These are phyloP conservation scores for Melanomma pulvis-pyrius DNA, from an alignment of 495 filamentous ascomycete genomes.

Conservation along the genomic window DNA sequence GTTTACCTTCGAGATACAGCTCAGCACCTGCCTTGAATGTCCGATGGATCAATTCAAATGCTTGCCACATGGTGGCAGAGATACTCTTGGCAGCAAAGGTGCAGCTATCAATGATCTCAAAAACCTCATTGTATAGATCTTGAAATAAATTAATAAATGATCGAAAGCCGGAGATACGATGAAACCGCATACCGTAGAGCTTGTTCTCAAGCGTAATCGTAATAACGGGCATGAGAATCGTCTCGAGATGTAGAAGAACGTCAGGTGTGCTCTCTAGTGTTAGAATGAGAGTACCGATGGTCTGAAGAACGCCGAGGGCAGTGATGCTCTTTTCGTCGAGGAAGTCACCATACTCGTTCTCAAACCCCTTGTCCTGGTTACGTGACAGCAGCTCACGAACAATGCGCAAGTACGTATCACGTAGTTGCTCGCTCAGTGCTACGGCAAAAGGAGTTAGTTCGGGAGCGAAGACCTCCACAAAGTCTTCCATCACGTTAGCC, in stretches of 20 bases:
- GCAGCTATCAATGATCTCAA: slow-evolving; percentile 98
- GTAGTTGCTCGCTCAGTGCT: slow-evolving; percentile 90
- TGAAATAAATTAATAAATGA: slow-evolving; percentile 35
- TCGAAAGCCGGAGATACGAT: background rate
- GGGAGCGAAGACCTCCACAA: slow-evolving; percentile 94
- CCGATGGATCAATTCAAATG: slow-evolving; percentile 92
- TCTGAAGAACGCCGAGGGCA: slow-evolving; percentile 92
- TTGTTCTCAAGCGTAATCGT: slow-evolving; percentile 95
- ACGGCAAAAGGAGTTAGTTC: slow-evolving; percentile 99
- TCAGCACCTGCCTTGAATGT: slow-evolving; percentile 97
- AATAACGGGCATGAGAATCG: slow-evolving; percentile 95
- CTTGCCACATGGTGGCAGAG: slow-evolving; percentile 95
- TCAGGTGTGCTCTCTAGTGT: slow-evolving; percentile 96
- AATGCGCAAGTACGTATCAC: slow-evolving; percentile 94
- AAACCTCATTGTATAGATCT: slow-evolving; percentile 96
- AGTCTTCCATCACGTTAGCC: slow-evolving; percentile 99
- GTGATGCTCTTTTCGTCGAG: slow-evolving; percentile 98
- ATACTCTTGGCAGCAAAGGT: slow-evolving; percentile 97
- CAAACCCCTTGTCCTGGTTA: slow-evolving; percentile 67
- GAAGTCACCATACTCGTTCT: slow-evolving; percentile 85
- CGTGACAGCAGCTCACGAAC: slow-evolving; percentile 88
- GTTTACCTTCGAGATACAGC: slow-evolving; percentile 77
- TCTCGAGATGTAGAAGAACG: slow-evolving; percentile 89
- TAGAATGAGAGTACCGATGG: slow-evolving; percentile 94
- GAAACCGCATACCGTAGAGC: slow-evolving; percentile 66